These are phyloP conservation scores for Carex kokanica DNA, from an alignment of 176 grass and related monocot genomes.

Conservation along the genomic window DNA sequence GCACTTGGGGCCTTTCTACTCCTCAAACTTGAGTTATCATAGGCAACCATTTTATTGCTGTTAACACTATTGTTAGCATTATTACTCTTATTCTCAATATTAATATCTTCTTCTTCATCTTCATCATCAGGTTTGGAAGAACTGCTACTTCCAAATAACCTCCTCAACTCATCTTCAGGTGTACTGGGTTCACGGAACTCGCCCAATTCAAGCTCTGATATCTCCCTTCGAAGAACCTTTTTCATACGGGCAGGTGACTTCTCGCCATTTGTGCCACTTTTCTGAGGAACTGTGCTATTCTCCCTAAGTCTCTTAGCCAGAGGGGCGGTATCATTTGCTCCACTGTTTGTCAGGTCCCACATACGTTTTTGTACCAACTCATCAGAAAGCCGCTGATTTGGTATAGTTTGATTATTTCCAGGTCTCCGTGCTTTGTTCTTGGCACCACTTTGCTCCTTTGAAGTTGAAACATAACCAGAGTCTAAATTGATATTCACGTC, in stretches of 20 bases:
- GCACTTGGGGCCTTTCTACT: background rate
- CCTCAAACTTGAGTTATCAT: slow-evolving; percentile 15
- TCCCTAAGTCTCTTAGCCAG: slow-evolving; percentile 37
- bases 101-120: slow-evolving; percentile 27
- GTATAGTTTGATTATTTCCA: slow-evolving; percentile 10
- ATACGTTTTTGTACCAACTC: background rate
- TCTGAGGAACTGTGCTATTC: slow-evolving; percentile 8
- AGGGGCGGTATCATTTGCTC: slow-evolving; percentile 9
- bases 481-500: slow-evolving; percentile 24
- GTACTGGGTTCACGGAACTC: slow-evolving; percentile 64
- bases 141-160: slow-evolving; percentile 80
- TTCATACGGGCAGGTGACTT: slow-evolving; percentile 42
- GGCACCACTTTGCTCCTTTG: background rate
- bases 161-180: slow-evolving; percentile 55
- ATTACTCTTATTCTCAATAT: slow-evolving; percentile 21
- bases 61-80: slow-evolving; percentile 21
- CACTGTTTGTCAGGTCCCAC: background rate
- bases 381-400: slow-evolving; percentile 1
- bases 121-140: slow-evolving; percentile 63
- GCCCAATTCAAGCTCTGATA: slow-evolving; percentile 89
- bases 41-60: slow-evolving; percentile 5
- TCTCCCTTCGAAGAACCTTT: slow-evolving; percentile 64
- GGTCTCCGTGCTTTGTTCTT: slow-evolving; percentile 5
- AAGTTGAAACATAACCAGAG: background rate
- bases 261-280: slow-evolving; percentile 32